Percentiles rank a stretch among this genome's conserved stretches.
Conservation (phyloP, 2,329 filamentous ascomycete genomes). For the Didymella exigua region DNA sequence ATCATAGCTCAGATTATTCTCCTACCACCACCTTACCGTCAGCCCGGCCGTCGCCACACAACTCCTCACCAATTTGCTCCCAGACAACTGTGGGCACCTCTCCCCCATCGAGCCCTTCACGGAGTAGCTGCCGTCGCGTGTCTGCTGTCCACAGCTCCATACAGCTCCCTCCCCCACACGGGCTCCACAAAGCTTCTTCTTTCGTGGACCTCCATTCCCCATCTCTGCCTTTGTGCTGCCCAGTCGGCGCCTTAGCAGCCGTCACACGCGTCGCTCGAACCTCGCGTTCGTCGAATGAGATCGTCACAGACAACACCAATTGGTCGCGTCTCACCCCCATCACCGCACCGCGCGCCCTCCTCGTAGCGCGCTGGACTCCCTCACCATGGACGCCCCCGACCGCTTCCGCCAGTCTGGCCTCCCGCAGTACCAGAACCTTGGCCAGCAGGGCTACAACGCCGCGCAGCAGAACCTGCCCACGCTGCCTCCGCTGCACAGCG, state of each 20-base stretch:
- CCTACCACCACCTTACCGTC: slow-evolving; percentile 24
- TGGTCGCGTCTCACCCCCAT: slow-evolving; percentile 39
- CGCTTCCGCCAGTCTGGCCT: slow-evolving; percentile 46
- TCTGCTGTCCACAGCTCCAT: slow-evolving; percentile 21
- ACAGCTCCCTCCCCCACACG: slow-evolving; percentile 40
- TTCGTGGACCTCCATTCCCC: slow-evolving; percentile 37
- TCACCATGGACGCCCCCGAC: slow-evolving; percentile 44
- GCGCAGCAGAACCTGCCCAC: slow-evolving; percentile 41
- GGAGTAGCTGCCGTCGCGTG: slow-evolving; percentile 31
- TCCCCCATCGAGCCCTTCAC: slow-evolving; percentile 20
- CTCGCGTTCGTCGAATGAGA: slow-evolving; percentile 42
- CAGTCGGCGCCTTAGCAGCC: slow-evolving; percentile 32
- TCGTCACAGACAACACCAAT: slow-evolving; percentile 34
- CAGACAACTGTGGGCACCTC: slow-evolving; percentile 25
- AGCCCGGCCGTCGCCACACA: slow-evolving; percentile 24
- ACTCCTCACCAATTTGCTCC: slow-evolving; percentile 20
- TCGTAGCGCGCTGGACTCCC: slow-evolving; percentile 9
- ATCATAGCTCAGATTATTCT: slow-evolving; percentile 18
- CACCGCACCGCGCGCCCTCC: slow-evolving; percentile 14
- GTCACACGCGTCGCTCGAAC: slow-evolving; percentile 32
- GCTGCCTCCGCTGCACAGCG: slow-evolving; percentile 45
- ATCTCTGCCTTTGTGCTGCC: slow-evolving; percentile 33
- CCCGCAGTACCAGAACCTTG: slow-evolving; percentile 41
- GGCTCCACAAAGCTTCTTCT: slow-evolving; percentile 43
- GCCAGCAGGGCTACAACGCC: slow-evolving; percentile 40